Percentiles rank a stretch among this genome's conserved stretches.
phyloP scores from a whole-genome alignment of 257 asterid genomes.

The Fraxinus pennsylvanica region DNA sequence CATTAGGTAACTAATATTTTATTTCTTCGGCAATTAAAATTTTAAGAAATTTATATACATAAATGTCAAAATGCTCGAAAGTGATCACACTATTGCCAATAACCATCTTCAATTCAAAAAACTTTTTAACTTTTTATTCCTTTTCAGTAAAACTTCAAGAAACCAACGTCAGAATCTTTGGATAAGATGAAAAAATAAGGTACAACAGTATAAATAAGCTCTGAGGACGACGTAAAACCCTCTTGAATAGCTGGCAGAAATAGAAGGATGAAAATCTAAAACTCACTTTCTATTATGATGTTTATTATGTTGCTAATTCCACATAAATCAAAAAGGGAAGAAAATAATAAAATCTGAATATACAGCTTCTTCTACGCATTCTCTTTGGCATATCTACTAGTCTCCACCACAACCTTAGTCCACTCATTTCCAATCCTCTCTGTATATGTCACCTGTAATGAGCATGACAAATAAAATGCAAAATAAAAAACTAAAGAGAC shows the following conservation, averaged over 20 bases:
- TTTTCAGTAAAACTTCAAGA: background rate
- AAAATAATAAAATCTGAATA: conserved; percentile 14
- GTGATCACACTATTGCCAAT: too few relatives aligned
- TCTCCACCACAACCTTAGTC: conserved; percentile 83
- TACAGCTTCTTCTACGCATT: conserved; percentile 36
- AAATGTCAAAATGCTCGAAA: too few relatives aligned
- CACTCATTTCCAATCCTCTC: conserved; percentile 82
- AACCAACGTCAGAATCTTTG: background rate
- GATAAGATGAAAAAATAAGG: background rate
- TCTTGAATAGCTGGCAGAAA: background rate
- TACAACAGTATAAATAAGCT: background rate
- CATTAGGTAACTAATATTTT: background rate
- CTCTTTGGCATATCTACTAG: conserved; percentile 56
- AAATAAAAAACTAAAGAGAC: background rate
- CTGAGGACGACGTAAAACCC: background rate
- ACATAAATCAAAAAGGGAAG: conserved; percentile 6
- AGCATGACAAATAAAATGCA: conserved; percentile 19
- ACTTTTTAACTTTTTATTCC: background rate
- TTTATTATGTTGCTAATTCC: conserved; percentile 16
- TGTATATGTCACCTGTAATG: conserved; percentile 63
- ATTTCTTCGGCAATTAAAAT: too few relatives aligned
- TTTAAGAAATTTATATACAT: background rate
- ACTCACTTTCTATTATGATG: conserved; percentile 4
- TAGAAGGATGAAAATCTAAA: background rate
- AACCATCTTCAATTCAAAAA: too few relatives aligned